phyloP scores from a whole-genome alignment of 1,284 basidiomycete genomes.

The Ustilago esculenta region DNA sequence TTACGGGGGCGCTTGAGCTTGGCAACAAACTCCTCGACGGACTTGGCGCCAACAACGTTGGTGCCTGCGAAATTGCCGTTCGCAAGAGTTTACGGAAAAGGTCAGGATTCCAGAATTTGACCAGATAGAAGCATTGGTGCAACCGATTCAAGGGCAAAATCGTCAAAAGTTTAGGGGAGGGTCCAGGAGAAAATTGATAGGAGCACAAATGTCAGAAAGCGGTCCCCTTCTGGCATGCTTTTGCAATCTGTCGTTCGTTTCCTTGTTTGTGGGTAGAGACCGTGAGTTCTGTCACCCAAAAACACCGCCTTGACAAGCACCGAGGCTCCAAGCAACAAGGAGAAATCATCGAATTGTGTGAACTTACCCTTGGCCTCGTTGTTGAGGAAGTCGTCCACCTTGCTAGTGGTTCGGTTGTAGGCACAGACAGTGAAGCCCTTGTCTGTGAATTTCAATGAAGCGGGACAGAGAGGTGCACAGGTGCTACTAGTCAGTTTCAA shows the following conservation, averaged over 20 bases:
- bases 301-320: background rate
- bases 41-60: constrained; percentile 92
- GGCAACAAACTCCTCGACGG: constrained; percentile 81
- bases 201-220: constrained; percentile 66
- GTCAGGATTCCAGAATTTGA: background rate
- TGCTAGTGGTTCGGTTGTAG: constrained; percentile 95
- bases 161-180: too few species aligned
- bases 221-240: too few species aligned
- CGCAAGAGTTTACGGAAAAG: background rate
- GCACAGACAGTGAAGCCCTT: constrained; percentile 97
- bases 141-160: too few species aligned
- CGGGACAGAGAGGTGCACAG: background rate
- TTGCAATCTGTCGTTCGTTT: too few species aligned
- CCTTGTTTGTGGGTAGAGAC: background rate
- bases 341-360: constrained; percentile 17
- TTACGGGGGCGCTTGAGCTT: constrained; percentile 74
- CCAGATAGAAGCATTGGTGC: background rate
- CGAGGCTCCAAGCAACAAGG: background rate
- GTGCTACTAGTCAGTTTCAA: constrained; percentile 8
- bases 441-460: constrained; percentile 70
- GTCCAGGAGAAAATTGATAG: background rate
- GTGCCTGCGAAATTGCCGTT: constrained; percentile 73
- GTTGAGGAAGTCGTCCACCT: constrained; percentile 93
- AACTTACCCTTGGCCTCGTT: constrained; percentile 94
- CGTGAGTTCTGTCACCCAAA: background rate